Evolutionary conservation across 2,329 filamentous ascomycete species (phyloP).

Genomic region (Cytospora piceicola): DNA sequence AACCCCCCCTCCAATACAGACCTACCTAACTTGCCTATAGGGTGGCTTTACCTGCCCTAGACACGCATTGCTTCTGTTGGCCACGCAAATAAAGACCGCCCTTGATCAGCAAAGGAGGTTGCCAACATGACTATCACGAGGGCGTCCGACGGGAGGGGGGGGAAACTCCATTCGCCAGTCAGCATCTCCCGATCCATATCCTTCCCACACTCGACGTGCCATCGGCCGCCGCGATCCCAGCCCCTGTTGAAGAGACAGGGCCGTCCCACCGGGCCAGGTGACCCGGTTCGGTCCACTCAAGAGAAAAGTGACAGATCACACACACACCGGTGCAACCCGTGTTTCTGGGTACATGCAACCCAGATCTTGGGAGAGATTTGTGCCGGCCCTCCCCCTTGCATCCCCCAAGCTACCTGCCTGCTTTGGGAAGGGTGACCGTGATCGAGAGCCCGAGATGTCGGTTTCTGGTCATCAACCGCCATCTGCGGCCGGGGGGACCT

Average conservation of each 20-base stretch:
- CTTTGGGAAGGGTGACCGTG: neutral
- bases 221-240: conserved; percentile 15
- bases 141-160: neutral
- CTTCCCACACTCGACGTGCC: conserved; percentile 5
- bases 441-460: neutral
- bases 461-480: neutral
- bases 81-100: conserved; percentile 13
- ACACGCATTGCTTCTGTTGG: conserved; percentile 9
- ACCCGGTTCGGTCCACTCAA: conserved; percentile 1
- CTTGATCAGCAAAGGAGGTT: conserved; percentile 19
- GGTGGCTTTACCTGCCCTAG: neutral
- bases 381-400: neutral
- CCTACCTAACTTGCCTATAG: no score
- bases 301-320: neutral
- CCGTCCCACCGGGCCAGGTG: conserved; percentile 12
- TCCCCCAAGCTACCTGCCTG: neutral
- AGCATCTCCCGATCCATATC: conserved; percentile 17
- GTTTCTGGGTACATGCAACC: conserved; percentile 3
- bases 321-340: neutral
- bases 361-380: conserved; percentile 4
- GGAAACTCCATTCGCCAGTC: neutral
- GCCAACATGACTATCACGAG: conserved; percentile 19
- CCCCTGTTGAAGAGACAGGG: conserved; percentile 15
- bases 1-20: no score
- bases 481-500: neutral